A percentile compares a stretch with the other conserved stretches of the same genome.
Conservation (phyloP, 306 rosid species). For the Quercus dentata region DNA sequence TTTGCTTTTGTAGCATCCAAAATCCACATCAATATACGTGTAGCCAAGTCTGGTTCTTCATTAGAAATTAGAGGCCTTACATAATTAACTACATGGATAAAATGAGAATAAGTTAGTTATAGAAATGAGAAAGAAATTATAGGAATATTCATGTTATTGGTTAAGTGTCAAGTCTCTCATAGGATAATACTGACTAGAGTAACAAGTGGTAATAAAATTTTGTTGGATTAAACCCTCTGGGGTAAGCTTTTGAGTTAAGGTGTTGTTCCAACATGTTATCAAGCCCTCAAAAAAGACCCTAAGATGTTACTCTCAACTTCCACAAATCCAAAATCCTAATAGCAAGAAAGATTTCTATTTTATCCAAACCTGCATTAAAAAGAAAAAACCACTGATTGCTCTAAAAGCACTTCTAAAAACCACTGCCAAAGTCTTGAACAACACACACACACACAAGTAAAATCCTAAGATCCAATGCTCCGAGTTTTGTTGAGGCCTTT, state of each 20-base stretch:
- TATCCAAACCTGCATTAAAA: too few species aligned
- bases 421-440: neutral
- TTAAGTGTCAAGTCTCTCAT: neutral
- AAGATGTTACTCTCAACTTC: neutral
- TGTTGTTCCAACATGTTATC: neutral
- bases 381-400: too few species aligned
- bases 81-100: conserved; percentile 23
- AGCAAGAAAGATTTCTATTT: too few species aligned
- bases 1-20: conserved; percentile 47
- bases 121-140: neutral
- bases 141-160: neutral
- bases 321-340: neutral
- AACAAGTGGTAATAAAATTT: neutral
- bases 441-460: neutral
- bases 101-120: neutral
- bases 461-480: neutral
- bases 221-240: neutral
- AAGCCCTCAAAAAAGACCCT: too few species aligned
- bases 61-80: conserved; percentile 26
- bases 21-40: conserved; percentile 40
- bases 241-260: neutral
- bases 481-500: neutral
- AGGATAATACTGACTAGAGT: neutral
- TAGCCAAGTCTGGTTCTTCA: conserved; percentile 33
- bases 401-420: too few species aligned